Evolutionary conservation across 805 yeast species (phyloP), one percentile per base, ranked within the genome.

Genomic region (Myxozyma neglecta): DNA sequence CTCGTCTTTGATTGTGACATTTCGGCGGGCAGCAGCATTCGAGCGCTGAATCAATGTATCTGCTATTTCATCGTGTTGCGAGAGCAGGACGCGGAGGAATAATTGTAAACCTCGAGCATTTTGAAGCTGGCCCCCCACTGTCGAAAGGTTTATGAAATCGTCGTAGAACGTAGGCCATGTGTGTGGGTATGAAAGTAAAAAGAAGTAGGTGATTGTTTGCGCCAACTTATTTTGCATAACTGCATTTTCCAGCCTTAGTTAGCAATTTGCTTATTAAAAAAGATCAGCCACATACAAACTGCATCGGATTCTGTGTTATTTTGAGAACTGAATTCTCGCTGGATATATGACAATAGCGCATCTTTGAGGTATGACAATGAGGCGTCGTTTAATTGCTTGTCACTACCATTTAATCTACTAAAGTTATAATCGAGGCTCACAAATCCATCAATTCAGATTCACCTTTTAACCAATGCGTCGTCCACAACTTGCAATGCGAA

Each of bases 21-120:
- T 89, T 69, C 89, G 83, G 50, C 85, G 86, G 14, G 80, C 74
- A 29, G 82, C 83, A 67, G 84, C 84, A 10, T 71, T 63, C 18
- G 87, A 83, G 69, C 96, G 83, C 37, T 85, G 76, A 66, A 91
- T 88, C 67, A 92, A 81, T 71, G 89, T 94, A 73, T 94, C 99
- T 39, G 96, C 99, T 68, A 94, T 90, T 75, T 92, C 97, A 35
- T 86, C 86, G 73, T 94, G 97, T 63, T 94, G 84, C 36, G 88
- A 83, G 47, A 85, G 74, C 61, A 91, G 77, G 7, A 90, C 82
- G 70, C 97, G 82, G 43, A 87, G 74, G 73, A 88, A 91, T 73
- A 89, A 83, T 71, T 92, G 97, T 10, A 81, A 72, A 67, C 82
- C 83, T 56, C 83, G 65, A 62, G 73, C 72, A 70, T 79, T 72